A percentile compares a stretch with the other conserved stretches of the same genome.
Conservation (phyloP, 148 eudicot species). For the Fagopyrum homotropicum region DNA sequence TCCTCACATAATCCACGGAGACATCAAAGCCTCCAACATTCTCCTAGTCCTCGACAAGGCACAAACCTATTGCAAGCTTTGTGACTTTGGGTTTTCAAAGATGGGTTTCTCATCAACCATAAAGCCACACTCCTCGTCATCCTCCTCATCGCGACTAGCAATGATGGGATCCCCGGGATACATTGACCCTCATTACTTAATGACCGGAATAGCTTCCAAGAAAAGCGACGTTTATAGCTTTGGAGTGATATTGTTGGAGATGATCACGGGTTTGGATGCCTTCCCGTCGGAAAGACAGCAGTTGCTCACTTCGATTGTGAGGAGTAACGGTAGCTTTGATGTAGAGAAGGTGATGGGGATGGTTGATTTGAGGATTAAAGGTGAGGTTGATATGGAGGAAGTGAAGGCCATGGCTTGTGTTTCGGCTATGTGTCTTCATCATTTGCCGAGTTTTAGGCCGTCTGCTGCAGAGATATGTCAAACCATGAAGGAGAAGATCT, state of each 20-base stretch:
- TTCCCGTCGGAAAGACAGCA: constrained; percentile 30
- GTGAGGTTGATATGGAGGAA: constrained; percentile 31
- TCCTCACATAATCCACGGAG: constrained; percentile 74
- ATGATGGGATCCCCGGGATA: constrained; percentile 88
- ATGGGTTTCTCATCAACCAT: constrained; percentile 56
- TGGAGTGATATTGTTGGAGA: constrained; percentile 65
- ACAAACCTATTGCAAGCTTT: constrained; percentile 41
- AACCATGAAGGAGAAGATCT: constrained; percentile 32
- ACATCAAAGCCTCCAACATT: constrained; percentile 79
- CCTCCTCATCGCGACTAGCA: constrained; percentile 20
- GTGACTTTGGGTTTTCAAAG: constrained; percentile 76
- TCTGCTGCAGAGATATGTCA: constrained; percentile 43
- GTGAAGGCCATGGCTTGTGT: constrained; percentile 34
- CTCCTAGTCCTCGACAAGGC: constrained; percentile 24
- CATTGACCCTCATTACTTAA: constrained; percentile 67
- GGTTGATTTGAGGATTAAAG: constrained; percentile 39
- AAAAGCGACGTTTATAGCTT: constrained; percentile 71
- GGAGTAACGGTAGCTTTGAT: constrained; percentile 24
- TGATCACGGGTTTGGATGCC: constrained; percentile 71
- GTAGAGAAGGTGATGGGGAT: constrained; percentile 31
- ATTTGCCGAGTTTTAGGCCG: constrained; percentile 60
- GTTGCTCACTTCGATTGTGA: constrained; percentile 34
- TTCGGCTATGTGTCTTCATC: constrained; percentile 39
- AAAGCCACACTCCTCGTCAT: constrained; percentile 14
- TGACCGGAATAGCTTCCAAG: constrained; percentile 72